Evolutionary conservation across 306 rosid genomes (phyloP).

Genomic region (Pyrus pyrifolia): DNA sequence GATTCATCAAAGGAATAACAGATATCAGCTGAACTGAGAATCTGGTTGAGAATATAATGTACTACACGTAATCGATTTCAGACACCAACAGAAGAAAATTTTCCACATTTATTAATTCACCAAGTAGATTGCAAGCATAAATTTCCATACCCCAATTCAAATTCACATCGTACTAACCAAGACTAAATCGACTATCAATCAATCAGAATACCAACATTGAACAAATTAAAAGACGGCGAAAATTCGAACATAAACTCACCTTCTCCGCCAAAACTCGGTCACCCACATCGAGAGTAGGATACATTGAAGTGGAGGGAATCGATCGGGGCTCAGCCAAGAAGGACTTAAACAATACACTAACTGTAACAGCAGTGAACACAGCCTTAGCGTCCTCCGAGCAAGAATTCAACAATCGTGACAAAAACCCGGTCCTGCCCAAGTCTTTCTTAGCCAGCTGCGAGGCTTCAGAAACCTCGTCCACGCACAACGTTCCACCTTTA

Average conservation of each 20-base stretch:
- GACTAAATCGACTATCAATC: background rate
- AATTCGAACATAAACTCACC: slow-evolving; percentile 33
- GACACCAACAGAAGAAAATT: background rate
- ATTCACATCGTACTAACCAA: background rate
- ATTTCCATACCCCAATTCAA: background rate
- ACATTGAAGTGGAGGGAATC: slow-evolving; percentile 89
- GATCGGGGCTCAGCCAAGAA: slow-evolving; percentile 88
- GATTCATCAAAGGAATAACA: slow-evolving; percentile 16
- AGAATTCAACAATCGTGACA: slow-evolving; percentile 45
- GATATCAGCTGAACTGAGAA: background rate
- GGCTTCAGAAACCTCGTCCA: background rate
- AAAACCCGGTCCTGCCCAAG: slow-evolving; percentile 49
- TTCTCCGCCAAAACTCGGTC: slow-evolving; percentile 91
- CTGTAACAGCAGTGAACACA: slow-evolving; percentile 67
- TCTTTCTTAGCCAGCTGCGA: slow-evolving; percentile 12
- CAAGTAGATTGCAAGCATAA: background rate
- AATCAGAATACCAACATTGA: background rate
- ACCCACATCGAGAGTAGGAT: slow-evolving; percentile 82
- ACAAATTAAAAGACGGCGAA: background rate
- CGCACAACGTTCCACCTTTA: slow-evolving; percentile 44
- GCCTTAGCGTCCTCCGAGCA: slow-evolving; percentile 85
- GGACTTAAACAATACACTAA: slow-evolving; percentile 60
- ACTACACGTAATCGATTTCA: background rate
- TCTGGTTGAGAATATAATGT: background rate
- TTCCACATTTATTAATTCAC: background rate